Conservation (phyloP, 2,329 filamentous ascomycete genomes). For the Botrytis hyacinthi region DNA sequence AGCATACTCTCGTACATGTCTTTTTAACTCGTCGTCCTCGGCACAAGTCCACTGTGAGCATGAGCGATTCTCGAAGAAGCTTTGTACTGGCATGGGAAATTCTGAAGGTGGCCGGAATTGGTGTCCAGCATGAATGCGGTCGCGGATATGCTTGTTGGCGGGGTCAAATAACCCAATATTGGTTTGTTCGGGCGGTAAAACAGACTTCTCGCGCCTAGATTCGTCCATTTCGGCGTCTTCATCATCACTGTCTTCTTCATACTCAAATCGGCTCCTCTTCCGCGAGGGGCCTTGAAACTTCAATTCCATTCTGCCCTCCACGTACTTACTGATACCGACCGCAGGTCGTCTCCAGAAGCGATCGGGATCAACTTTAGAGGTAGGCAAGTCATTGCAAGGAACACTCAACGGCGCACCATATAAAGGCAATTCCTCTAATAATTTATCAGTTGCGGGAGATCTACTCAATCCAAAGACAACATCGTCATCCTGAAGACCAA, state of each 20-base stretch:
- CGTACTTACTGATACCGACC: slow-evolving; percentile 81
- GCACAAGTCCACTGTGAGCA: slow-evolving; percentile 88
- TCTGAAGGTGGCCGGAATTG: slow-evolving; percentile 92
- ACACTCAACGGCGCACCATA: slow-evolving; percentile 65
- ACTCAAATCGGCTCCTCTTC: slow-evolving; percentile 81
- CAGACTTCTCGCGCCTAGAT: slow-evolving; percentile 34
- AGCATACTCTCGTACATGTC: slow-evolving; percentile 83
- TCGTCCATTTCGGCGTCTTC: slow-evolving; percentile 47
- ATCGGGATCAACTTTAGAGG: slow-evolving; percentile 63
- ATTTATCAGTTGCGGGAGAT: slow-evolving; percentile 71
- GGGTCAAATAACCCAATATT: slow-evolving; percentile 86
- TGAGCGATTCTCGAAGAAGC: slow-evolving; percentile 83
- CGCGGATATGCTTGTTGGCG: slow-evolving; percentile 84
- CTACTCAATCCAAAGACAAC: slow-evolving; percentile 75
- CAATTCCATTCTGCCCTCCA: slow-evolving; percentile 75
- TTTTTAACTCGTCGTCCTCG: slow-evolving; percentile 87
- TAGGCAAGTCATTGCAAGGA: slow-evolving; percentile 55
- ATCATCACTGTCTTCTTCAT: slow-evolving; percentile 69
- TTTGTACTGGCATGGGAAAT: slow-evolving; percentile 82
- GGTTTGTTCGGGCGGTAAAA: slow-evolving; percentile 65
- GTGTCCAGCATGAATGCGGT: slow-evolving; percentile 85
- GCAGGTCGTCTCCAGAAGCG: slow-evolving; percentile 73
- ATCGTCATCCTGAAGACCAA: slow-evolving; percentile 77
- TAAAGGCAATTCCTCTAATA: slow-evolving; percentile 78
- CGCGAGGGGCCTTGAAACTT: slow-evolving; percentile 61